Evolutionary conservation across 1,284 basidiomycete genomes (phyloP), one percentile per base, ranked within the genome.

Genomic region (Ganoderma lingzhi): DNA sequence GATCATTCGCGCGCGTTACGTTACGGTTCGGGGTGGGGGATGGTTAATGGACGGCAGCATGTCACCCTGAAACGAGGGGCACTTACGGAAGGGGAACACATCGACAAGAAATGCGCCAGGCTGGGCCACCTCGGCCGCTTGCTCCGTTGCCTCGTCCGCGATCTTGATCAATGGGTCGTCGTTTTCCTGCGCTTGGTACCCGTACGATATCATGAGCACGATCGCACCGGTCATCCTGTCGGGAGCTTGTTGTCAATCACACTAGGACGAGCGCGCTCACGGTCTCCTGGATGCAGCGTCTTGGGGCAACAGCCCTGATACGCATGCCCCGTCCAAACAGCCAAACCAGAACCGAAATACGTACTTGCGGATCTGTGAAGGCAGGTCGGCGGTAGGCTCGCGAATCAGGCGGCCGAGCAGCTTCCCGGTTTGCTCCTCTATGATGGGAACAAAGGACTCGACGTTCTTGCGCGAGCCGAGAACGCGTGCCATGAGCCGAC

Each of bases 121-220:
- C 53, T 84, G 84, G 1, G 87, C 88, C 23, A 89, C 82, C 15
- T 82, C 78, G 8, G 89, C 87, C 71, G 92, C 91, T 73, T 89
- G 86, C 61, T 86, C 83, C 0, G 87, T 86, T 1, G 87, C 88
- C 63, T 77, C 78, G 67, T 90, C 85, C 8, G 87, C 89, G 23
- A 91, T 83, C 65, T 84, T 80, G 10, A 91, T 82, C 66, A 90
- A 85, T 1, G 88, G 88, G 71, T 91, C 90, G 35, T 86, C 78
- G 41, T 80, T 76, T 70, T 89, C 87, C 70, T 85, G 83, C 56
- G 87, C 83, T 70, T 88, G 82, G 75, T 91, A 90, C 5, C 89
- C 90, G 74, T 91, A 86, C 1, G 88, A 86, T 53, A 91, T 88
- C 53, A 85, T 84, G 44, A 91, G 78, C 41, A 89, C 86, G 62